A percentile compares a stretch with the other conserved stretches of the same genome.
These are phyloP conservation scores for Stereum hirsutum DNA, from an alignment of 1,284 basidiomycete species.

Conservation along the genomic window DNA sequence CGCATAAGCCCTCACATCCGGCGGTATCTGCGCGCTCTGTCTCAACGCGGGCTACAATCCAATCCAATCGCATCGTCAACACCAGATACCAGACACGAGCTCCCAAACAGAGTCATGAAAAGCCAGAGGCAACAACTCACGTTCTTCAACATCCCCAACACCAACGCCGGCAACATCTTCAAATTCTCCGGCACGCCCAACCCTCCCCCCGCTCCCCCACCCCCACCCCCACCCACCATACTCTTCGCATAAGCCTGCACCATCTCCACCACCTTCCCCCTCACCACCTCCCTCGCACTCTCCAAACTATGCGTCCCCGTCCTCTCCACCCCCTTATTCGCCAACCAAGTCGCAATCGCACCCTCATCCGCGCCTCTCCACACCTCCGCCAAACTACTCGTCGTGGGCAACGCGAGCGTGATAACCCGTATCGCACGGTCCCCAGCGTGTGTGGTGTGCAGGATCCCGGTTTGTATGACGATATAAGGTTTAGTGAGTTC, in stretches of 20 bases:
- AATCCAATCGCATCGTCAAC: slow-evolving; percentile 6
- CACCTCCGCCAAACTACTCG: slow-evolving; percentile 86
- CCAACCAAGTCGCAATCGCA: slow-evolving; percentile 82
- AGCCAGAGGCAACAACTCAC: slow-evolving; percentile 33
- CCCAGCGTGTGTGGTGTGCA: slow-evolving; percentile 93
- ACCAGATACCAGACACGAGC: neutral
- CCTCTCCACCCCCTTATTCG: slow-evolving; percentile 97
- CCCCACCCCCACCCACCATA: slow-evolving; percentile 90
- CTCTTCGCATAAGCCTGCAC: slow-evolving; percentile 91
- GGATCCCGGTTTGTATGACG: slow-evolving; percentile 91
- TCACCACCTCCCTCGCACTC: slow-evolving; percentile 87
- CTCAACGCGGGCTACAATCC: slow-evolving; percentile 76
- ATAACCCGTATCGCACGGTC: slow-evolving; percentile 96
- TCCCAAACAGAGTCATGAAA: slow-evolving; percentile 1
- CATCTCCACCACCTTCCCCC: slow-evolving; percentile 88
- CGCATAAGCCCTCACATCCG: slow-evolving; percentile 92
- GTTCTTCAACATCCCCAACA: slow-evolving; percentile 90
- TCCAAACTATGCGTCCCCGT: slow-evolving; percentile 87
- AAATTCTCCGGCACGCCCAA: slow-evolving; percentile 88
- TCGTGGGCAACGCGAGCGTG: slow-evolving; percentile 89
- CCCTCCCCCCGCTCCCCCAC: slow-evolving; percentile 94
- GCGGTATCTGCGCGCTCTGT: slow-evolving; percentile 93
- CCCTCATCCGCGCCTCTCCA: slow-evolving; percentile 95
- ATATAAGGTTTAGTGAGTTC: slow-evolving; percentile 89
- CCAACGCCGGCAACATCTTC: slow-evolving; percentile 87